phyloP scores from a whole-genome alignment of 2,329 filamentous ascomycete genomes.

The Trichophaea hybrida region DNA sequence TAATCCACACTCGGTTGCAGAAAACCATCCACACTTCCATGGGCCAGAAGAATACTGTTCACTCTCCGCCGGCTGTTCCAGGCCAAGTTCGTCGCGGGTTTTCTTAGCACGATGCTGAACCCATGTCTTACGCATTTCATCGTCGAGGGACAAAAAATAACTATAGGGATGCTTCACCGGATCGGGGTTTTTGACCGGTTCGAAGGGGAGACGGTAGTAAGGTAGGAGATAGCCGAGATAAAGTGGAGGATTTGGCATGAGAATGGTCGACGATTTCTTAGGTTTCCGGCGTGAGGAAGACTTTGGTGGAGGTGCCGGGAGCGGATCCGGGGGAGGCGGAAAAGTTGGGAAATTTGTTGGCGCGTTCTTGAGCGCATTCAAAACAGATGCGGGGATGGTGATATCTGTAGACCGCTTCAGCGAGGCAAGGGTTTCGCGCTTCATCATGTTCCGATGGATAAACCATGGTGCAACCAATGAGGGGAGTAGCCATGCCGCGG shows the following conservation, averaged over 20 bases:
- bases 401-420: not conserved
- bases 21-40: not conserved
- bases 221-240: not conserved
- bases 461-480: slow-evolving; percentile 3
- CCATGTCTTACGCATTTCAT: not conserved
- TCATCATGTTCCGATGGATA: slow-evolving; percentile 2
- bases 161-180: not conserved
- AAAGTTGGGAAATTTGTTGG: not conserved
- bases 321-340: not conserved
- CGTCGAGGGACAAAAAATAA: slow-evolving; percentile 1
- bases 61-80: not conserved
- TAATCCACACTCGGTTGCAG: not conserved
- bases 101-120: not conserved
- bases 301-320: not conserved
- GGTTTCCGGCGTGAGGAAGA: not conserved
- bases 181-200: slow-evolving; percentile 1
- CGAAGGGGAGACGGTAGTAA: not conserved
- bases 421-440: not conserved
- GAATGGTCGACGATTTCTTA: not conserved
- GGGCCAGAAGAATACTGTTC: not conserved
- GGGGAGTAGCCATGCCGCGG: not conserved
- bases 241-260: not conserved
- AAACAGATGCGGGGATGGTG: not conserved
- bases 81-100: slow-evolving; percentile 1
- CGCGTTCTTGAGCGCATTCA: not conserved